A percentile compares a stretch with the other conserved stretches of the same genome.
phyloP scores from a whole-genome alignment of 2,329 filamentous ascomycete species.

The Dactylellina cionopaga region DNA sequence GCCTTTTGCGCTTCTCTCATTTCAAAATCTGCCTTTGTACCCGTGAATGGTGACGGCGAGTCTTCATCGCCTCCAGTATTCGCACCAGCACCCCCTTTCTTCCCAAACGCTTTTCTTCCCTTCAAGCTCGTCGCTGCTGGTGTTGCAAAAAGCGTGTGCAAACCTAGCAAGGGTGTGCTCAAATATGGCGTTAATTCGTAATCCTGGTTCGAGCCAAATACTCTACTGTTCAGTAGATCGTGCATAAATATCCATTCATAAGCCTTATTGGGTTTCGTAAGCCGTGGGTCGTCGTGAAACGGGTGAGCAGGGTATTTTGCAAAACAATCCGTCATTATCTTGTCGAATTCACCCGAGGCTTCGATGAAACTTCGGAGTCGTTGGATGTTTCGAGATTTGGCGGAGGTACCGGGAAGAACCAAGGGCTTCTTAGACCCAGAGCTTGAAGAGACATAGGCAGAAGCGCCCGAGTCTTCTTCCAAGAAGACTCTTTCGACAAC shows the following conservation, averaged over 20 bases:
- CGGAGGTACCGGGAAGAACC: conserved; percentile 64
- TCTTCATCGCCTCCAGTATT: conserved; percentile 62
- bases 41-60: conserved; percentile 76
- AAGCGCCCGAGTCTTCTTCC: conserved; percentile 63
- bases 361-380: conserved; percentile 78
- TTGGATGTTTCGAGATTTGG: conserved; percentile 78
- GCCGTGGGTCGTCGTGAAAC: conserved; percentile 90
- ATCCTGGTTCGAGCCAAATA: conserved; percentile 80
- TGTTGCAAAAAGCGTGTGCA: conserved; percentile 81
- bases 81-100: conserved; percentile 60
- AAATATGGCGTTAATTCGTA: conserved; percentile 93
- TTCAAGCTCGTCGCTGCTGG: conserved; percentile 61
- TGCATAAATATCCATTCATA: conserved; percentile 98
- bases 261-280: conserved; percentile 84
- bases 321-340: conserved; percentile 85
- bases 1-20: conserved; percentile 83
- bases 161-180: conserved; percentile 84
- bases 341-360: conserved; percentile 79
- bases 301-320: conserved; percentile 84
- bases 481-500: conserved; percentile 74
- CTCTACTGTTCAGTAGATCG: conserved; percentile 75
- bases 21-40: conserved; percentile 80
- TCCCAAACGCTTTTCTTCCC: conserved; percentile 59
- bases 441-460: conserved; percentile 67
- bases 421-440: conserved; percentile 67